Base-by-base conservation (phyloP, 2,329 filamentous ascomycete species). In the Colletotrichum musae region DNA sequence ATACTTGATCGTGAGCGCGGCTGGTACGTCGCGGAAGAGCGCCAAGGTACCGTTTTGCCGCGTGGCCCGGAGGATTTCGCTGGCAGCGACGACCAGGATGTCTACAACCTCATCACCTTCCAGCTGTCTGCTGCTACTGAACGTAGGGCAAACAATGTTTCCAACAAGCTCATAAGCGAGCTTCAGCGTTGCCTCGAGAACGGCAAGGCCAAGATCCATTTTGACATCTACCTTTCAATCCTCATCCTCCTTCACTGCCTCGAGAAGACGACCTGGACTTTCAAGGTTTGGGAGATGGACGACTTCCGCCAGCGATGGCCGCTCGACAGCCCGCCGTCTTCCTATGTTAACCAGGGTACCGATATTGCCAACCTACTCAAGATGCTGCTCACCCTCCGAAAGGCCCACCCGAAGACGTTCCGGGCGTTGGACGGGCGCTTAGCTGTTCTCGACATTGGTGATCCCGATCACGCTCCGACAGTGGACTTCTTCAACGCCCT, bases 221-320 rank as follows among this genome's bases (percentile, higher is more conserved):
- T 90, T 74, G 85, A 85, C 72, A 87, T 90, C 78, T 91, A 89
- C 73, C 84, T 91, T 24, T 86, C 89, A 3, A 85, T 88, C 3
- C 77, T 92, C 64, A 86, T 92, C 62, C 86, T 91, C 70, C 84
- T 92, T 56, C 91, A 90, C 74, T 91, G 88, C 72, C 83, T 91
- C 15, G 90, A 92, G 75, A 92, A 91, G 79, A 89, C 88, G 0
- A 91, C 89, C 0, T 92, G 89, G 90, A 87, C 88, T 1, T 91
- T 91, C 80, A 90, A 91, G 71, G 89, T 88, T 2, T 92, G 89
- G 89, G 89, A 91, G 73, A 87, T 91, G 75, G 85, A 88, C 64
- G 86, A 87, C 58, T 83, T 91, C 28, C 84, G 87, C 2, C 84
- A 84, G 0, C 84, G 85, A 51, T 92, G 89, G 89, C 90, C 90